Percentiles rank a stretch among this genome's conserved stretches.
These are phyloP conservation scores for Candida wancherniae DNA, from an alignment of 805 yeast species.

Conservation along the genomic window DNA sequence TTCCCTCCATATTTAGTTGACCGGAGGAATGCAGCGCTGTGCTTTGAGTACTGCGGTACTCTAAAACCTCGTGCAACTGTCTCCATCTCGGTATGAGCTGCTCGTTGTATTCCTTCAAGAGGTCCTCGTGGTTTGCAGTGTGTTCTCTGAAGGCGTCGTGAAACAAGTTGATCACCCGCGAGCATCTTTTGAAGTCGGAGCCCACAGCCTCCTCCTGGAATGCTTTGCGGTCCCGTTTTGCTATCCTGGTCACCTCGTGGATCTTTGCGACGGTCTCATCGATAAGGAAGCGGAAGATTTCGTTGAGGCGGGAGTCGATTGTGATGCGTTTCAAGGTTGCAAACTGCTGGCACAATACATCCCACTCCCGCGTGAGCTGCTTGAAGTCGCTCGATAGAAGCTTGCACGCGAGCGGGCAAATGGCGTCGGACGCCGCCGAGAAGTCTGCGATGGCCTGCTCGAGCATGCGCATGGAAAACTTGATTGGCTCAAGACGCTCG, in stretches of 20 bases:
- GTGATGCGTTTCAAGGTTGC: constrained; percentile 6
- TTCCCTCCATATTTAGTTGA: too few relatives aligned
- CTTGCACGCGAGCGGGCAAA: constrained; percentile 1
- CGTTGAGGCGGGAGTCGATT: constrained; percentile 8
- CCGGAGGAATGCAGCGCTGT: too few relatives aligned
- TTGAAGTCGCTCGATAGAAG: background rate
- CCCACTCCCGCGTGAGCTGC: constrained; percentile 8
- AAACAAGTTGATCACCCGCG: constrained; percentile 33
- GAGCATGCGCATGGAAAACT: constrained; percentile 12
- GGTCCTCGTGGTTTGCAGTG: constrained; percentile 28
- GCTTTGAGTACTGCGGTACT: constrained; percentile 1
- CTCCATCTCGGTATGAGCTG: constrained; percentile 11
- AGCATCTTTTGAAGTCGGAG: constrained; percentile 32
- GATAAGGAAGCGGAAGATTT: constrained; percentile 8
- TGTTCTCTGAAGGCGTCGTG: constrained; percentile 34
- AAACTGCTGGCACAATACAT: constrained; percentile 4
- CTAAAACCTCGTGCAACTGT: constrained; percentile 4
- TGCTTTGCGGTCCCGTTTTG: constrained; percentile 10
- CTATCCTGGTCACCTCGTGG: constrained; percentile 2
- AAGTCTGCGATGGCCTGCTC: constrained; percentile 7
- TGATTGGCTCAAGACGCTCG: constrained; percentile 5
- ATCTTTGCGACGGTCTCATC: constrained; percentile 5
- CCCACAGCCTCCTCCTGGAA: constrained; percentile 27
- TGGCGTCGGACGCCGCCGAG: constrained; percentile 1
- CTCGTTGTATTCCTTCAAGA: constrained; percentile 8